phyloP scores from a whole-genome alignment of 768 basidiomycete species.

The Rubroboletus pulcherrimus region DNA sequence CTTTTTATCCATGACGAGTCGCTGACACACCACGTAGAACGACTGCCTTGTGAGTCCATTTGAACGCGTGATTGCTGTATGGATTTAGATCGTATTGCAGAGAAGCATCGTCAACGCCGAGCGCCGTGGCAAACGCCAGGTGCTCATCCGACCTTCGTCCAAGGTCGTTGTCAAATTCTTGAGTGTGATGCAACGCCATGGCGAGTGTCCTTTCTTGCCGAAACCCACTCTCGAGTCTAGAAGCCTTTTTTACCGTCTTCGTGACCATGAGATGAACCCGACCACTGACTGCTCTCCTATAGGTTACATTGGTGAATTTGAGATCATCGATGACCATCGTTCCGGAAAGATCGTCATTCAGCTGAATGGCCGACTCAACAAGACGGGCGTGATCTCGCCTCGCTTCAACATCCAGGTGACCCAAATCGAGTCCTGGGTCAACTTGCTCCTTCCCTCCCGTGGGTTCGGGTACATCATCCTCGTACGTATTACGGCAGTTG shows the following conservation, averaged over 20 bases:
- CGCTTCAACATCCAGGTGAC: conserved; percentile 94
- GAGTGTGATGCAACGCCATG: conserved; percentile 98
- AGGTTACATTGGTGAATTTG: conserved; percentile 99
- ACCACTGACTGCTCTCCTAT: not conserved
- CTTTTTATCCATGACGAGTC: not conserved
- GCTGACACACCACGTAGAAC: conserved; percentile 36
- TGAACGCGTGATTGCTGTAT: not conserved
- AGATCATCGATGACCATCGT: conserved; percentile 98
- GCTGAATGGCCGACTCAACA: conserved; percentile 97
- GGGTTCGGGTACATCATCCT: conserved; percentile 96
- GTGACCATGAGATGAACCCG: not conserved
- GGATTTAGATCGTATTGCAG: conserved; percentile 32
- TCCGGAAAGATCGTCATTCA: conserved; percentile 98
- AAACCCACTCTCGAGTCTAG: too few relatives aligned
- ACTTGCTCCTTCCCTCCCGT: conserved; percentile 92
- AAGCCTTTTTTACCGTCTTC: not conserved
- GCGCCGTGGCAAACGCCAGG: conserved; percentile 99
- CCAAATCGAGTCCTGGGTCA: conserved; percentile 96
- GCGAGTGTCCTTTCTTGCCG: conserved; percentile 44
- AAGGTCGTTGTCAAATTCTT: conserved; percentile 99
- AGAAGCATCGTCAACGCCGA: conserved; percentile 99
- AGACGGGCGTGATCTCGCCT: conserved; percentile 99
- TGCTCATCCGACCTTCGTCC: conserved; percentile 93
- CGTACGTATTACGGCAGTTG: conserved; percentile 40
- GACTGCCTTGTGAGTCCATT: conserved; percentile 49